Evolutionary conservation across 768 basidiomycete genomes (phyloP).

Genomic region (Lactifluus hygrophoroides): DNA sequence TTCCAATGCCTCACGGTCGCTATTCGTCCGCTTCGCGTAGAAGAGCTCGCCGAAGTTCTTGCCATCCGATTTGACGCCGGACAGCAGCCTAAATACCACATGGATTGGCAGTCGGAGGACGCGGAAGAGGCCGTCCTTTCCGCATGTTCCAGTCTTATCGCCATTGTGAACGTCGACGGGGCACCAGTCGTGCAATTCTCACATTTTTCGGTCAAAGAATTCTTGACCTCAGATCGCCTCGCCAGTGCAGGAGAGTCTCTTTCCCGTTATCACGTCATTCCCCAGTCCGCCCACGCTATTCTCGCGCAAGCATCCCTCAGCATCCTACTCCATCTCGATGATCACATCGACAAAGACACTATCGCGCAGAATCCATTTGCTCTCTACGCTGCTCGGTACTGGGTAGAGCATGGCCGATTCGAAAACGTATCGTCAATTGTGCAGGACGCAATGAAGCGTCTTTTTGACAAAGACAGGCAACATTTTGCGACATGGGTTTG

Average conservation of each 20-base stretch:
- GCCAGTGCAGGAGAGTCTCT: background rate
- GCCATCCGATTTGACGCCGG: background rate
- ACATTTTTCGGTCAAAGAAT: background rate
- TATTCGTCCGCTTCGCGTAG: background rate
- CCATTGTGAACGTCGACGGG: background rate
- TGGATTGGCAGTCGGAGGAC: background rate
- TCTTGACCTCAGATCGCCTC: background rate
- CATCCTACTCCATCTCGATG: background rate
- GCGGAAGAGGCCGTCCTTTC: background rate
- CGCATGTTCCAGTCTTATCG: background rate
- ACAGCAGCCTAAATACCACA: background rate
- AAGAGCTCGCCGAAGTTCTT: background rate
- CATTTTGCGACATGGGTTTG: background rate
- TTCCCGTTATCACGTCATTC: background rate
- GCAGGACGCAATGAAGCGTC: background rate
- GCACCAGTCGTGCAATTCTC: background rate
- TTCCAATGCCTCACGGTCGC: background rate
- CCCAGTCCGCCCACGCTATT: background rate
- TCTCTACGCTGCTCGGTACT: background rate
- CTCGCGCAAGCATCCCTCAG: background rate
- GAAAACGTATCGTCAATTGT: background rate
- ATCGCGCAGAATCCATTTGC: background rate
- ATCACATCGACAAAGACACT: background rate
- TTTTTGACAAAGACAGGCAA: background rate
- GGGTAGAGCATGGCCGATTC: background rate